Evolutionary conservation across 345 rosid species (phyloP).

Genomic region (Arabidopsis suecica): DNA sequence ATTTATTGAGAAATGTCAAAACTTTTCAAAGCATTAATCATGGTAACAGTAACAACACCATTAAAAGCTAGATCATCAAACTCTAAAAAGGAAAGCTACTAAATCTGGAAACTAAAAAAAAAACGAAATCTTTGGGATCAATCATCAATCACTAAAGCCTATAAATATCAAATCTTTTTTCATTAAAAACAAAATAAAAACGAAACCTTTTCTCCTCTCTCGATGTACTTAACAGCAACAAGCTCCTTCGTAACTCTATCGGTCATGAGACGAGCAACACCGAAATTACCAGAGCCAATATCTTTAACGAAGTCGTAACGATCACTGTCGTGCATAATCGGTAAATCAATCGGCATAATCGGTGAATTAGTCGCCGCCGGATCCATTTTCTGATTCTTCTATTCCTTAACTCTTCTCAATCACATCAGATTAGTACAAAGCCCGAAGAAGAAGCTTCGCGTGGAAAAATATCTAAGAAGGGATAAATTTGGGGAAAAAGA

Average conservation of each 20-base stretch:
- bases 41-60: neutral
- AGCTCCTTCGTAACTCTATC: constrained; percentile 77
- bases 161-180: neutral
- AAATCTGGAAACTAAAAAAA: constrained; percentile 38
- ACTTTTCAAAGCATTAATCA: constrained; percentile 6
- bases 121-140: constrained; percentile 12
- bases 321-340: constrained; percentile 94
- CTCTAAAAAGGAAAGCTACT: constrained; percentile 27
- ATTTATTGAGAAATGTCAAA: constrained; percentile 20
- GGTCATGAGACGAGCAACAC: constrained; percentile 88
- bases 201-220: constrained; percentile 84
- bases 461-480: constrained; percentile 29
- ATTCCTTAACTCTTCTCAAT: neutral
- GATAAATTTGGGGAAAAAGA: constrained; percentile 11
- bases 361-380: constrained; percentile 45
- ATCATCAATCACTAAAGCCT: neutral
- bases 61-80: neutral
- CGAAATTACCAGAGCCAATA: constrained; percentile 93
- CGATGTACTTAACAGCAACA: constrained; percentile 97
- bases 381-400: constrained; percentile 45
- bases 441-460: constrained; percentile 23
- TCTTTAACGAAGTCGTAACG: constrained; percentile 89
- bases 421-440: constrained; percentile 30
- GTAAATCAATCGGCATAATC: constrained; percentile 68
- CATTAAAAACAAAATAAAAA: neutral